Conservation (phyloP, 2,329 filamentous ascomycete genomes). For the Amauroascus verrucosus region DNA sequence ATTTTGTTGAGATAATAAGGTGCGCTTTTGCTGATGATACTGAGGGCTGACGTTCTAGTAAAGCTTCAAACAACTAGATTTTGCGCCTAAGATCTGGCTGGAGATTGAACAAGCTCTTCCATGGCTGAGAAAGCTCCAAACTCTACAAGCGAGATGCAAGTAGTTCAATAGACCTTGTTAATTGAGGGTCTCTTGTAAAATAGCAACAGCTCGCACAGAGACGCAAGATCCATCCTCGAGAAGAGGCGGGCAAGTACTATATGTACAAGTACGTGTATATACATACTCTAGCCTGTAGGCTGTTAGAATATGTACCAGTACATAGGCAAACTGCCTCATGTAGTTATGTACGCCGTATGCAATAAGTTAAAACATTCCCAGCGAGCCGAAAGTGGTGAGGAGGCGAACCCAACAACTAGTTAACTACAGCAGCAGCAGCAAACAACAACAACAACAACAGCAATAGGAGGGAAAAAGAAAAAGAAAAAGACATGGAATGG, state of each 20-base stretch:
- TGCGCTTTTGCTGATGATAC: no score
- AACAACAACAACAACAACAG: background rate
- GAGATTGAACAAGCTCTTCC: background rate
- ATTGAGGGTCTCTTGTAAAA: background rate
- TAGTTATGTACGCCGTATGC: background rate
- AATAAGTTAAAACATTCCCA: background rate
- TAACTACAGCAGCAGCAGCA: no score
- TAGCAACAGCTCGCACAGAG: background rate
- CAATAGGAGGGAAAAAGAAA: background rate
- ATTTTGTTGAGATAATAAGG: no score
- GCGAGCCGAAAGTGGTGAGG: background rate
- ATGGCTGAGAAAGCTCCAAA: background rate
- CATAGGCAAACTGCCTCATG: no score
- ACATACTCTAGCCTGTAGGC: no score
- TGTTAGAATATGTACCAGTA: no score
- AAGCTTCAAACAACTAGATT: background rate
- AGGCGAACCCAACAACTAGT: no score
- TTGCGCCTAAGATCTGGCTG: conserved; percentile 3
- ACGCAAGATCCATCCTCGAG: background rate
- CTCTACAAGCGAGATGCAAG: background rate
- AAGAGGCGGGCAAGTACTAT: no score
- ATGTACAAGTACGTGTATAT: no score
- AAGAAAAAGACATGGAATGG: no score
- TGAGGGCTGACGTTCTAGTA: no score
- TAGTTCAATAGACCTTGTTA: background rate